A percentile compares a stretch with the other conserved stretches of the same genome.
Evolutionary conservation across 2,329 filamentous ascomycete species (phyloP).

Genomic region (Hyphodiscus sp.): DNA sequence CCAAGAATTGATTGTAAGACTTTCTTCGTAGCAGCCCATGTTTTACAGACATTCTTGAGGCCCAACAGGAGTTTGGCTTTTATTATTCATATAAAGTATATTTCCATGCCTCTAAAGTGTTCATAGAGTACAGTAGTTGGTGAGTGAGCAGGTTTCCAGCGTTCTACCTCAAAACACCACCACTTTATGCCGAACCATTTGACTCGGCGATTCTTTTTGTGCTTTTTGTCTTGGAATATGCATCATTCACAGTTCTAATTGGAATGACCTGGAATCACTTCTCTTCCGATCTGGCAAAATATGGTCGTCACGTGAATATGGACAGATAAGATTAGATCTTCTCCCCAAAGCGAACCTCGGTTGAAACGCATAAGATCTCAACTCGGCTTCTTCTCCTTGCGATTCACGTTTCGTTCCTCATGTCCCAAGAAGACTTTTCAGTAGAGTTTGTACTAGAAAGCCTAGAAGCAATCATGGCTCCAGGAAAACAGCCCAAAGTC

Average conservation of each 20-base stretch:
- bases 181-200: too few relatives aligned
- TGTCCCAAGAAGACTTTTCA: conserved; percentile 27
- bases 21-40: neutral
- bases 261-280: too few relatives aligned
- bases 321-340: neutral
- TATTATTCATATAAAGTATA: too few relatives aligned
- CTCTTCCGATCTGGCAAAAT: neutral
- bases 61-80: too few relatives aligned
- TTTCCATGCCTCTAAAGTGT: too few relatives aligned
- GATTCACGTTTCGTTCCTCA: conserved; percentile 4
- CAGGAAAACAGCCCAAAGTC: conserved; percentile 48
- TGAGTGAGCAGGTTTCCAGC: too few relatives aligned
- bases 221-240: too few relatives aligned
- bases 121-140: too few relatives aligned
- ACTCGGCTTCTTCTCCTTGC: neutral
- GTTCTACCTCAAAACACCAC: too few relatives aligned
- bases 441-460: conserved; percentile 26
- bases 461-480: conserved; percentile 33
- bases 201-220: too few relatives aligned
- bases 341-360: neutral
- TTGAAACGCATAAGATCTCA: neutral
- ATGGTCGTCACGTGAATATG: neutral
- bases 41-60: too few relatives aligned
- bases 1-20: neutral
- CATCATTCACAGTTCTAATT: too few relatives aligned